Conservation (phyloP, 768 basidiomycete genomes). For the Hebeloma cylindrosporum region DNA sequence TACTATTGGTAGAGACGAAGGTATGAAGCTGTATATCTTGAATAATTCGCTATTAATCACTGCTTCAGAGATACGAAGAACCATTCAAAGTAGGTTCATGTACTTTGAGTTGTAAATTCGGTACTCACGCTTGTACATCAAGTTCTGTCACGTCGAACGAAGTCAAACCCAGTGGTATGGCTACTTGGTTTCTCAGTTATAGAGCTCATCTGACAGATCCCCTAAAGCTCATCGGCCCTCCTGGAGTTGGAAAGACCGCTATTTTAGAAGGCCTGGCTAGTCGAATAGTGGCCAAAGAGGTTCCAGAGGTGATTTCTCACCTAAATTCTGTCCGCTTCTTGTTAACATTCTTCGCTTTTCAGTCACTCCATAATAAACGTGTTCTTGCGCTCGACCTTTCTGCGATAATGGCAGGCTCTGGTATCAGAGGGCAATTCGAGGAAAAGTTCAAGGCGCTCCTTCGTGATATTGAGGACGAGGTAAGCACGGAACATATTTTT, state of each 20-base stretch:
- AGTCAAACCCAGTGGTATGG: conserved; percentile 86
- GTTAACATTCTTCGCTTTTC: background rate
- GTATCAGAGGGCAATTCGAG: conserved; percentile 90
- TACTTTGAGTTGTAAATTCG: too few species aligned
- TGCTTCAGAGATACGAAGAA: conserved; percentile 74
- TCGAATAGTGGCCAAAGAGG: conserved; percentile 84
- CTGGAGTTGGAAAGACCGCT: conserved; percentile 92
- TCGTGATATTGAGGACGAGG: conserved; percentile 88
- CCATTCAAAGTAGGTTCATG: conserved; percentile 74
- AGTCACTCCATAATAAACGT: conserved; percentile 87
- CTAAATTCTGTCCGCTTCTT: background rate
- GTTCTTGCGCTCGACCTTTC: conserved; percentile 85
- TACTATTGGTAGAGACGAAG: conserved; percentile 86
- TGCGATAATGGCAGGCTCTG: conserved; percentile 84
- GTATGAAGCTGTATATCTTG: conserved; percentile 30
- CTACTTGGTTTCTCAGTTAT: background rate
- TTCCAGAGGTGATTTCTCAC: conserved; percentile 70
- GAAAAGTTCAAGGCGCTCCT: conserved; percentile 90
- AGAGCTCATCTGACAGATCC: background rate
- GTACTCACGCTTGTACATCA: background rate
- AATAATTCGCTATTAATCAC: background rate
- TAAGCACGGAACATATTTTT: conserved; percentile 22
- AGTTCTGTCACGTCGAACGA: conserved; percentile 87
- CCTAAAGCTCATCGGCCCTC: conserved; percentile 76
- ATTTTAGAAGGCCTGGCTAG: conserved; percentile 89